phyloP scores from a whole-genome alignment of 1,139 yeast species.

The Maudiozyma humilis region DNA sequence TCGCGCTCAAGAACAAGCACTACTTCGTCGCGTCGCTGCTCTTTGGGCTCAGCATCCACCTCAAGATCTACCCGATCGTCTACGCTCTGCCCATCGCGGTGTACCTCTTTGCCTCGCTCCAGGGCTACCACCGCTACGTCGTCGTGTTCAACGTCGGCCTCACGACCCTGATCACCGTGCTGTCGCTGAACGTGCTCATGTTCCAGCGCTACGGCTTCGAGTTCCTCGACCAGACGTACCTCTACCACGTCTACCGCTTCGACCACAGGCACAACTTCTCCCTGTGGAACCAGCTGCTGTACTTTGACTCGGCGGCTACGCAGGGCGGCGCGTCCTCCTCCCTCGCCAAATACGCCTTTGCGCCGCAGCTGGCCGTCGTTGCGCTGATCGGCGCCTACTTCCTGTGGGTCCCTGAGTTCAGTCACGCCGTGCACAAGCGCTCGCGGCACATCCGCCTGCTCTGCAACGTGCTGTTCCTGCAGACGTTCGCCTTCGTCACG shows the following conservation, averaged over 20 bases:
- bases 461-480: constrained; percentile 66
- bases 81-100: constrained; percentile 50
- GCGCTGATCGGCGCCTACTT: constrained; percentile 11
- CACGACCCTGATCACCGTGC: constrained; percentile 36
- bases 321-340: constrained; percentile 15
- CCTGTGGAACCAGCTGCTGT: constrained; percentile 69
- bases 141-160: constrained; percentile 19
- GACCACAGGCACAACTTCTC: constrained; percentile 96
- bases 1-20: constrained; percentile 34
- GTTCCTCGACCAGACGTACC: constrained; percentile 68
- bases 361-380: constrained; percentile 63
- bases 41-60: constrained; percentile 76
- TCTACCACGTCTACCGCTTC: constrained; percentile 72
- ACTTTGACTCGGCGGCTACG: constrained; percentile 46
- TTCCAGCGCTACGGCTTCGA: constrained; percentile 62
- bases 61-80: constrained; percentile 84
- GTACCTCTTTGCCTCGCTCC: constrained; percentile 14
- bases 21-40: constrained; percentile 49
- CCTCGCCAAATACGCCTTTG: constrained; percentile 50
- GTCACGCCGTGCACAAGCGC: not conserved
- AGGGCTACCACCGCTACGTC: constrained; percentile 35
- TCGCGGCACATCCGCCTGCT: constrained; percentile 15
- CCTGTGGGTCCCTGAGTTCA: constrained; percentile 6
- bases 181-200: constrained; percentile 47
- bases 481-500: constrained; percentile 82